phyloP scores from a whole-genome alignment of 495 filamentous ascomycete genomes.

The Penicillium ucsense region DNA sequence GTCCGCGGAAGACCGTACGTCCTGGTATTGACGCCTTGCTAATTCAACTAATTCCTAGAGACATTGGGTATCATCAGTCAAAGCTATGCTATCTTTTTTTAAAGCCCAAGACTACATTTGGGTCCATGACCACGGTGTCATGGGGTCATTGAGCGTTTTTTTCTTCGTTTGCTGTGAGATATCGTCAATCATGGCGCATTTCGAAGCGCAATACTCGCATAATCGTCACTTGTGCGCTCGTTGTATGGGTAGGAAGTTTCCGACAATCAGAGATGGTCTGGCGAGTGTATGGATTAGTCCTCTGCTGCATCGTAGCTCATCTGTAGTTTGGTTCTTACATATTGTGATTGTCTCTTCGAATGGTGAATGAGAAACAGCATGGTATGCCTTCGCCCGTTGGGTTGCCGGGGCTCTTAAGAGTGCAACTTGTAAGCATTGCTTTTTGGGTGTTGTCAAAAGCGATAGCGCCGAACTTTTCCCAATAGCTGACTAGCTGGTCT shows the following conservation, averaged over 20 bases:
- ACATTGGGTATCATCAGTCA: no score
- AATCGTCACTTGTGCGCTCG: constrained; percentile 17
- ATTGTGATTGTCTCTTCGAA: constrained; percentile 86
- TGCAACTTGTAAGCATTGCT: constrained; percentile 89
- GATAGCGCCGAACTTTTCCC: constrained; percentile 98
- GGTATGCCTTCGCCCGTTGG: constrained; percentile 64
- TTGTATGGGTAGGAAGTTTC: constrained; percentile 76
- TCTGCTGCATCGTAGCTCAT: neutral
- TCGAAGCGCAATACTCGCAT: no score
- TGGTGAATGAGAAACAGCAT: constrained; percentile 97
- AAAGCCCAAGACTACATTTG: no score
- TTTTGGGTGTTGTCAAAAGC: constrained; percentile 96
- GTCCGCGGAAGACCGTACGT: no score
- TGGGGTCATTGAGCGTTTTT: no score
- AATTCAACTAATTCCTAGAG: no score
- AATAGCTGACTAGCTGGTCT: constrained; percentile 90
- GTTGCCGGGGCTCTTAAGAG: constrained; percentile 75
- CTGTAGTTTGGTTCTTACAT: constrained; percentile 55
- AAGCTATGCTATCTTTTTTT: no score
- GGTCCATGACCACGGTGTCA: no score
- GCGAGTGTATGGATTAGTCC: constrained; percentile 6
- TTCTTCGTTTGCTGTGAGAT: no score
- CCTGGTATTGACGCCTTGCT: no score
- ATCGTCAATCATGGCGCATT: no score
- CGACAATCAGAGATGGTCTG: constrained; percentile 89